A percentile compares a stretch with the other conserved stretches of the same genome.
Evolutionary conservation across 73 alveolate genomes (phyloP).

Genomic region (Tetrahymena malaccensis): DNA sequence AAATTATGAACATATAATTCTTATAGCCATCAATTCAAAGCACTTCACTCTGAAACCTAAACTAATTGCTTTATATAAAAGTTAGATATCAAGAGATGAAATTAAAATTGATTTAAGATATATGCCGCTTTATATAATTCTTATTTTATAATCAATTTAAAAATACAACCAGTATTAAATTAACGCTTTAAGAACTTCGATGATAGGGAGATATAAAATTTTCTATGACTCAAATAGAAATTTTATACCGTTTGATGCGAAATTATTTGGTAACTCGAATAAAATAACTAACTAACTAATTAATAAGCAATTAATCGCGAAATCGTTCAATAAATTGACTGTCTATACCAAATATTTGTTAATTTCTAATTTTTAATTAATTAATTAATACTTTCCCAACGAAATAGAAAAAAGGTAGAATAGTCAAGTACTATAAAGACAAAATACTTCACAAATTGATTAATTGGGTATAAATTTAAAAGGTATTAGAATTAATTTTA

Average conservation of each 20-base stretch:
- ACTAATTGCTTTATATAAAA: not conserved
- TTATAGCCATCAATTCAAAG: not conserved
- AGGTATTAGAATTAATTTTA: not conserved
- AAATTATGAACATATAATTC: not conserved
- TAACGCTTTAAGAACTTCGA: not conserved
- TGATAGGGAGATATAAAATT: too few species aligned
- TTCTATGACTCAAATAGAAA: not conserved
- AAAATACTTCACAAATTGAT: not conserved
- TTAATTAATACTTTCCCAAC: not conserved
- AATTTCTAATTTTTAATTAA: not conserved
- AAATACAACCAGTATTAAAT: not conserved
- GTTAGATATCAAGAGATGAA: not conserved
- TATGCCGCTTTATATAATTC: too few species aligned
- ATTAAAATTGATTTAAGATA: not conserved
- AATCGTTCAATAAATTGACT: not conserved
- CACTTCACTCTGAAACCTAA: not conserved
- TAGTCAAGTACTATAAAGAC: not conserved
- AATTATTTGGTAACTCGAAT: not conserved
- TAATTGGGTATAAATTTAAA: not conserved
- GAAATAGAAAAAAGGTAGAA: not conserved
- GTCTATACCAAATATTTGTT: not conserved
- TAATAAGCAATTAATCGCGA: not conserved
- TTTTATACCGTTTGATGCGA: not conserved
- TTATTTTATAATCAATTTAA: too few species aligned
- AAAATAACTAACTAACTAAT: not conserved